These are phyloP conservation scores for Metschnikowia kofuensis DNA, from an alignment of 805 yeast genomes.

Conservation along the genomic window DNA sequence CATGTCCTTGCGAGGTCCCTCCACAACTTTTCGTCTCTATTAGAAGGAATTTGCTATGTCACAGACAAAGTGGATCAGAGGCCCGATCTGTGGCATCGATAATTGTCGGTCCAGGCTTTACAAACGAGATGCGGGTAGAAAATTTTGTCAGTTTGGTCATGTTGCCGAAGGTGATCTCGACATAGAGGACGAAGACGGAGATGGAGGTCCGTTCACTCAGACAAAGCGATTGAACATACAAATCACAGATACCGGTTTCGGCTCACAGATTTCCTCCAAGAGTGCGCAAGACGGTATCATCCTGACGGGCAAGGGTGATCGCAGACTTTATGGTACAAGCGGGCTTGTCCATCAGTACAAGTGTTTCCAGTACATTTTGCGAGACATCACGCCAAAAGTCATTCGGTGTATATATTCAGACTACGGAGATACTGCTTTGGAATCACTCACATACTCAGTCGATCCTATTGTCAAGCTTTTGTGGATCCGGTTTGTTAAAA, in stretches of 20 bases:
- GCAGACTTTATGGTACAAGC: conserved; percentile 43
- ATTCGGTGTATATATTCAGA: conserved; percentile 9
- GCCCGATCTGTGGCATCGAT: conserved; percentile 84
- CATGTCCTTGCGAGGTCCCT: conserved; percentile 1
- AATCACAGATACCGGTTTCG: conserved; percentile 28
- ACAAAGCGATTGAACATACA: conserved; percentile 56
- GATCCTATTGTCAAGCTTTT: conserved; percentile 24
- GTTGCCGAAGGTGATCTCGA: conserved; percentile 79
- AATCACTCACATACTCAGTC: conserved; percentile 1
- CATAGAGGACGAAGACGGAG: conserved; percentile 78
- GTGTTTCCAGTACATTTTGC: conserved; percentile 50
- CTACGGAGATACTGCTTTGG: background rate
- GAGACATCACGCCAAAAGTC: conserved; percentile 29
- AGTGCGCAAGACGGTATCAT: background rate
- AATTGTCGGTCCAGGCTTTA: conserved; percentile 83
- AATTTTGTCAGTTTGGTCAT: conserved; percentile 89
- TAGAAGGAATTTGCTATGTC: conserved; percentile 7
- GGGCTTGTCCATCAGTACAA: conserved; percentile 44
- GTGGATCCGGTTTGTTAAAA: conserved; percentile 27
- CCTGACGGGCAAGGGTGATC: background rate
- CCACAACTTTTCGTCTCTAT: background rate
- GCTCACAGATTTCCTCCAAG: conserved; percentile 9
- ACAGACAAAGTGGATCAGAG: conserved; percentile 50
- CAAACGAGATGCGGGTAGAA: conserved; percentile 69
- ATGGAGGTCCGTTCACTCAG: conserved; percentile 52